phyloP scores from a whole-genome alignment of 345 rosid genomes.

The Hibiscus tridactylites region DNA sequence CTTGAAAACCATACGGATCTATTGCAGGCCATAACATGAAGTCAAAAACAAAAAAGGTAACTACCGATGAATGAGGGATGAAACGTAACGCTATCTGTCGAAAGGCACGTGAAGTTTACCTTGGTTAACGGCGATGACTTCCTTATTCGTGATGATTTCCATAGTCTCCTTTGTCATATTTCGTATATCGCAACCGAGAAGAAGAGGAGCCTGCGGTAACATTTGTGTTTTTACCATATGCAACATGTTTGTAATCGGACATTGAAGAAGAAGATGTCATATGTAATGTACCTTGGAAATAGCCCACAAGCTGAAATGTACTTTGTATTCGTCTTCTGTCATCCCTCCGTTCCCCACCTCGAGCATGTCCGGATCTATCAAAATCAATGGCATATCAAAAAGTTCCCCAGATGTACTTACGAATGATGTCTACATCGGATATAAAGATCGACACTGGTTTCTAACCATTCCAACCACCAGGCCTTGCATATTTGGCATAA shows the following conservation, averaged over 20 bases:
- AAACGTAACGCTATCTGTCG: neutral
- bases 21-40: constrained; percentile 7
- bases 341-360: constrained; percentile 98
- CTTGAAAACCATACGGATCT: constrained; percentile 77
- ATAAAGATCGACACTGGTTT: neutral
- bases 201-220: constrained; percentile 53
- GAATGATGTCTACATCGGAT: neutral
- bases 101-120: constrained; percentile 24
- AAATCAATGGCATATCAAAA: neutral
- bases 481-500: constrained; percentile 79
- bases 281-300: constrained; percentile 57
- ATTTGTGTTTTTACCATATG: neutral
- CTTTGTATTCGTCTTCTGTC: constrained; percentile 69
- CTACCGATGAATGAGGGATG: neutral
- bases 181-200: constrained; percentile 78
- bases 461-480: constrained; percentile 93
- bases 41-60: neutral
- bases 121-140: constrained; percentile 80
- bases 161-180: constrained; percentile 46
- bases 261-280: neutral
- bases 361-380: constrained; percentile 93
- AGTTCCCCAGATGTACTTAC: neutral
- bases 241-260: neutral
- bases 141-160: constrained; percentile 54
- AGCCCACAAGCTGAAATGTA: constrained; percentile 92